A percentile compares a stretch with the other conserved stretches of the same genome.
Conservation (phyloP, 2,329 filamentous ascomycete species). For the Aaosphaeria arxii region DNA sequence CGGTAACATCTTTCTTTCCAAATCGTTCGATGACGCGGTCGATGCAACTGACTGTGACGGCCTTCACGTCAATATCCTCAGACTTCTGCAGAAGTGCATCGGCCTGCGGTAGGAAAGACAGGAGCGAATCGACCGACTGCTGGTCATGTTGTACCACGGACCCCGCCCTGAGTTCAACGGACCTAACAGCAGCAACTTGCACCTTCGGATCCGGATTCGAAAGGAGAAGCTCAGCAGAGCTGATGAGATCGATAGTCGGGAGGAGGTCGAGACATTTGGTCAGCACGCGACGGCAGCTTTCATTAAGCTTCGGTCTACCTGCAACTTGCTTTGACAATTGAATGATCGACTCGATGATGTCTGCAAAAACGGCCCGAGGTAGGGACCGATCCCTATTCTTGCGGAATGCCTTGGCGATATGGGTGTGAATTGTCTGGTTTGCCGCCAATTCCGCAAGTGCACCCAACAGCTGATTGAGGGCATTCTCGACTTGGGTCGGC, state of each 20-base stretch:
- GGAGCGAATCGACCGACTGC: constrained; percentile 65
- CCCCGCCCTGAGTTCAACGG: constrained; percentile 76
- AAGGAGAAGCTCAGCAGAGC: constrained; percentile 79
- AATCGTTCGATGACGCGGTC: constrained; percentile 94
- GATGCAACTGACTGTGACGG: constrained; percentile 83
- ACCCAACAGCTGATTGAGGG: constrained; percentile 37
- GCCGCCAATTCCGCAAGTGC: constrained; percentile 38
- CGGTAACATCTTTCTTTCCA: constrained; percentile 82
- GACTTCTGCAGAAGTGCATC: constrained; percentile 73
- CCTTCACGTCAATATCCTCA: constrained; percentile 71
- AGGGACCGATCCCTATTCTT: constrained; percentile 22
- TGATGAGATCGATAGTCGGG: constrained; percentile 84
- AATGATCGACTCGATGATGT: constrained; percentile 41
- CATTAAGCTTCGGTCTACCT: constrained; percentile 29
- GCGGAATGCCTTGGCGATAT: constrained; percentile 29
- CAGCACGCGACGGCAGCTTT: constrained; percentile 63
- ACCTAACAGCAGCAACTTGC: constrained; percentile 68
- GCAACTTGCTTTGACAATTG: constrained; percentile 64
- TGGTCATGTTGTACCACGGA: constrained; percentile 68
- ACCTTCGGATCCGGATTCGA: constrained; percentile 69
- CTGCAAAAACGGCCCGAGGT: constrained; percentile 30
- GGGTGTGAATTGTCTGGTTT: constrained; percentile 27
- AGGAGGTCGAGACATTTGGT: constrained; percentile 79
- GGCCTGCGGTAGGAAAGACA: constrained; percentile 77
- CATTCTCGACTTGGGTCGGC: constrained; percentile 30